Conservation (phyloP, 768 basidiomycete species). For the Erythrobasidium yunnanense region DNA sequence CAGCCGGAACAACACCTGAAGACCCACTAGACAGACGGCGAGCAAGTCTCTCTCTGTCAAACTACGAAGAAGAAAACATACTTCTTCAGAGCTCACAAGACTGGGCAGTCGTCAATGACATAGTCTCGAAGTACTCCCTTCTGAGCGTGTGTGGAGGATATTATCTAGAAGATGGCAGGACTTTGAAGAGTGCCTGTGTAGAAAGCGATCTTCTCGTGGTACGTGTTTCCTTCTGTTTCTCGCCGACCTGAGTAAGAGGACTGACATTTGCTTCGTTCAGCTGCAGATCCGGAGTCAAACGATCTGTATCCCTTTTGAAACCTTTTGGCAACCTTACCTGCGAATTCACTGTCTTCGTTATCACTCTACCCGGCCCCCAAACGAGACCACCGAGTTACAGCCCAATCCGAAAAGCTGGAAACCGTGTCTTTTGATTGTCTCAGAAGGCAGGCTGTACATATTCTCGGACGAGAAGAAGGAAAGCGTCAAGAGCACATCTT, state of each 20-base stretch:
- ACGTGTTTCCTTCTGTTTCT: not conserved
- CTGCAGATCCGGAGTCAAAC: not conserved
- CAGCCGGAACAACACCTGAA: no score
- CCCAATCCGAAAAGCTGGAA: not conserved
- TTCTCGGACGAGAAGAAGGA: no score
- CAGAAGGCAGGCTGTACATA: no score
- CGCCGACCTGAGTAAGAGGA: not conserved
- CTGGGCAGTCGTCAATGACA: not conserved
- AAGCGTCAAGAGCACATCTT: no score
- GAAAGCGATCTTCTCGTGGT: not conserved
- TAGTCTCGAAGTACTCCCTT: not conserved
- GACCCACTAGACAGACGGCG: no score
- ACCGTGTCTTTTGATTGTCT: no score
- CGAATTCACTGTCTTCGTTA: not conserved
- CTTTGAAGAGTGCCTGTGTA: not conserved
- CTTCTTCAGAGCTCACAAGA: not conserved
- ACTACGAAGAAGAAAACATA: not conserved
- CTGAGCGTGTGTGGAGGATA: not conserved
- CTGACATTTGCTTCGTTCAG: not conserved
- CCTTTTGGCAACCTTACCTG: not conserved
- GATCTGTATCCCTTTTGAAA: not conserved
- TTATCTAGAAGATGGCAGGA: not conserved
- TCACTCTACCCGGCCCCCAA: not conserved
- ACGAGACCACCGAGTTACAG: not conserved
- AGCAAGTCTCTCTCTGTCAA: no score